Base-by-base conservation (phyloP, 2,329 filamentous ascomycete species). In the Hypomyces perniciosus region DNA sequence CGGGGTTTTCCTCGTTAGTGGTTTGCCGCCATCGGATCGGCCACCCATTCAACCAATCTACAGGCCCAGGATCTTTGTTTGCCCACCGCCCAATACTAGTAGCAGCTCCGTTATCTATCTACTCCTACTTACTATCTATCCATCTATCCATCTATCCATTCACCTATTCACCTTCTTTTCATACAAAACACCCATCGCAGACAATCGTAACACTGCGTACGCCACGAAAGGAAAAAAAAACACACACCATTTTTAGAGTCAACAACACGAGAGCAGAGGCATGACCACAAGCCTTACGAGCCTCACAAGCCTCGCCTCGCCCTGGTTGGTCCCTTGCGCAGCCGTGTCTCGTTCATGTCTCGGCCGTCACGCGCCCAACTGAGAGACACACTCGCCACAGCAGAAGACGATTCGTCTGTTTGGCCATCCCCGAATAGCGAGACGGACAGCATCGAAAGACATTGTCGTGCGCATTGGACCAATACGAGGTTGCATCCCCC, bases 321-420 rank as follows among this genome's bases (percentile, higher is more conserved):
- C 44, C 47, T 47, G 45, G 41, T 46, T 45, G 33, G 43, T 50
- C 40, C 47, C 39, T 44, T 45, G 46, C 35, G 48, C 48, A 40
- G 42, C 42, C 46, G 54, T 44, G 40, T 45, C 45, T 41, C 44
- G 45, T 44, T 29, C 44, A 52, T 57, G 59, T 59, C 57, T 55
- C 55, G 52, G 54, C 46, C 44, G 41, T 53, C 27, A 54, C 54
- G 50, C 57, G 50, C 47, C 58, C 48, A 51, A 51, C 53, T 52
- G 54, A 56, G 54, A 52, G 47, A 50, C 41, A 29, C 44, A 42
- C 39, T 44, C 29, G 35, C 27, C 40, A 42, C 48, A 43, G 35
- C 35, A 37, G 42, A 47, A 31, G 33, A 46, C 38, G 27, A 28
- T 35, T 28, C 52, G n/a, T 44, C 46, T n/a, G 50, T 38, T 42